Evolutionary conservation across 1,284 basidiomycete species (phyloP), one percentile per base, ranked within the genome.

Genomic region (Cryptococcus jaspeensis): DNA sequence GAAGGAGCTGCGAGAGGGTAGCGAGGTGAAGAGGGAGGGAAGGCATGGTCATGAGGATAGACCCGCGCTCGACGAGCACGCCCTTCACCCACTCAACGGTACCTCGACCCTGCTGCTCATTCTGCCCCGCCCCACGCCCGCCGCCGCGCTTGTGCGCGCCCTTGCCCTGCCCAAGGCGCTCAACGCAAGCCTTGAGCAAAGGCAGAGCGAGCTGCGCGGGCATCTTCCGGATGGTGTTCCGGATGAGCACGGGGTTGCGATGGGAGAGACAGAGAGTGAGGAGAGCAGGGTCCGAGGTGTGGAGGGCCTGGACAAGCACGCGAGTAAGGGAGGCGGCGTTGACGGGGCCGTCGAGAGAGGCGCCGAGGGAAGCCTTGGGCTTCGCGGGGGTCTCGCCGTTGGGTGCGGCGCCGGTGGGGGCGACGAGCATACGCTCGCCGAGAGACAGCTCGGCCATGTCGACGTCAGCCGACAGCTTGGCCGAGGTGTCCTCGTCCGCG

Each of bases 301-400:
- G 95, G 46, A 99, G 80, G 0, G 96, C 95, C 78, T 99, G 96
- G 50, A 95, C 91, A 48, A 99, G 83, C 15, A 95, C 94, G 52
- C 93, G 88, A 23, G 95, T 92, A 53, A 99, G 84, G 1, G 95
- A 96, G 59, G 88, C 87, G 1, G 91, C 87, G 44, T 90, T 90
- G 40, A 90, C 84, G 20, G 85, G 79, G 7, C 73, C 73, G 46
- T 73, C 67, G 36, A 66, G 55, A 18, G 57, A 55, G 3, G 62
- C 58, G 9, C 52, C 55, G 12, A 56, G 51, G n/a, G 77, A 50
- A 32, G 59, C 53, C 1, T 65, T 64, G 5, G 65, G 52, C 16
- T 58, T 59, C 3, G 63, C 47, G 3, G 57, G 46, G 3, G 60
- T 53, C 0, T 56, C 56, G 2, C 71, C 72, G 11, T 68, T 61